These are phyloP conservation scores for Ceratobasidium sp. DNA, from an alignment of 1,284 basidiomycete species.

Conservation along the genomic window DNA sequence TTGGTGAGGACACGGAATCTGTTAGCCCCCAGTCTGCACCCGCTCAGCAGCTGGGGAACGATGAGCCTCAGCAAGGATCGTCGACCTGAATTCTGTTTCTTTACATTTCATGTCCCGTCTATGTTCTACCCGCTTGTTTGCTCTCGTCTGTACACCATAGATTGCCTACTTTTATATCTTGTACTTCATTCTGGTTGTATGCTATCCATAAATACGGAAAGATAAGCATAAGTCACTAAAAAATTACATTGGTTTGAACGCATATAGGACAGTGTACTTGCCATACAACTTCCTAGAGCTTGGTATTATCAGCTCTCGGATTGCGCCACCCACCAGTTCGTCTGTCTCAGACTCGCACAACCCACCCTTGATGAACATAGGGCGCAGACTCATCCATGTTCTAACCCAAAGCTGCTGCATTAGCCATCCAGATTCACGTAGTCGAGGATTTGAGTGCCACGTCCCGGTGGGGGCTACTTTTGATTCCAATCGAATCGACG, in stretches of 20 bases:
- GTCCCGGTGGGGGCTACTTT: conserved; percentile 7
- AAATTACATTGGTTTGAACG: conserved; percentile 22
- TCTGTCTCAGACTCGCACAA: conserved; percentile 7
- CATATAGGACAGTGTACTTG: conserved; percentile 30
- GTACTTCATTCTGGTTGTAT: conserved; percentile 27
- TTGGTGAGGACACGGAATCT: conserved; percentile 57
- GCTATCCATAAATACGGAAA: not conserved
- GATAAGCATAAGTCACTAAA: too few species aligned
- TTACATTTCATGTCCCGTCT: not conserved
- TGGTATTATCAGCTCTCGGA: not conserved
- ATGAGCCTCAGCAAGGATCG: conserved; percentile 16
- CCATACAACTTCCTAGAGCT: conserved; percentile 12
- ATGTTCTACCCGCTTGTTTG: not conserved
- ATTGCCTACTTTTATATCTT: conserved; percentile 22
- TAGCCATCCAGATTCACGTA: not conserved
- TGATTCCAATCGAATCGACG: not conserved
- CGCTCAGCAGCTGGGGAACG: conserved; percentile 17
- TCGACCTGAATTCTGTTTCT: conserved; percentile 5
- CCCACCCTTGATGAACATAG: conserved; percentile 6
- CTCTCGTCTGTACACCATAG: conserved; percentile 22
- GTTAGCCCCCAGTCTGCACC: conserved; percentile 35
- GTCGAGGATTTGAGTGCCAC: conserved; percentile 7
- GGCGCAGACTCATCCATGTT: not conserved
- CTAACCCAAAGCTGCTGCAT: conserved; percentile 9
- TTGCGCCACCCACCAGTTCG: not conserved